phyloP scores from a whole-genome alignment of 352 stramenopile genomes.

The Aphanomyces invadans region DNA sequence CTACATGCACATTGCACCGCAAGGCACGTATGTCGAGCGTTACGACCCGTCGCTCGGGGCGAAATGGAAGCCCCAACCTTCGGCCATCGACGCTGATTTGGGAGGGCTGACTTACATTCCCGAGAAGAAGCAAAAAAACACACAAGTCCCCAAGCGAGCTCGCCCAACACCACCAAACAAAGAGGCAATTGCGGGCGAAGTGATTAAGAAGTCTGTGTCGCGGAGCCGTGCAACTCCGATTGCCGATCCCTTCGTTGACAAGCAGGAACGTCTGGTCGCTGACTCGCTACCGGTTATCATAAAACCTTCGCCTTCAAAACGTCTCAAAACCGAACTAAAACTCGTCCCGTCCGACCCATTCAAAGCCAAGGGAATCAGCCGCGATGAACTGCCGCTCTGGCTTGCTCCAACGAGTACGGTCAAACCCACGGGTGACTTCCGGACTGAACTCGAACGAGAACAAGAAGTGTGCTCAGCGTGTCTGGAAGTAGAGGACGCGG shows the following conservation, averaged over 20 bases:
- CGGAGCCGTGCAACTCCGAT: background rate
- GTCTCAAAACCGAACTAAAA: background rate
- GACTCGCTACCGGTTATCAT: too few relatives aligned
- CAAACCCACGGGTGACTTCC: background rate
- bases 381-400: background rate
- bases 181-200: background rate
- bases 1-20: slow-evolving; percentile 18
- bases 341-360: background rate
- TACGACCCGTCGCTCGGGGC: background rate
- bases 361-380: background rate
- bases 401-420: slow-evolving; percentile 4
- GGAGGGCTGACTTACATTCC: background rate
- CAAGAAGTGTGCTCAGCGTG: slow-evolving; percentile 71
- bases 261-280: too few relatives aligned
- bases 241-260: too few relatives aligned
- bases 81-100: background rate
- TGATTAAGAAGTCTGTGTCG: background rate
- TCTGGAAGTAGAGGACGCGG: slow-evolving; percentile 75
- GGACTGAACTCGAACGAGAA: slow-evolving; percentile 32
- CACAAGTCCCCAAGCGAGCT: background rate
- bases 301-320: background rate
- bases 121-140: background rate
- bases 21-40: slow-evolving; percentile 2
- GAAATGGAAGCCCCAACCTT: background rate
- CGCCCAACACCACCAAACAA: background rate